Percentiles rank a stretch among this genome's conserved stretches.
Conservation (phyloP, 1,139 yeast species). For the Zhuliangozyma parablackwelliae region DNA sequence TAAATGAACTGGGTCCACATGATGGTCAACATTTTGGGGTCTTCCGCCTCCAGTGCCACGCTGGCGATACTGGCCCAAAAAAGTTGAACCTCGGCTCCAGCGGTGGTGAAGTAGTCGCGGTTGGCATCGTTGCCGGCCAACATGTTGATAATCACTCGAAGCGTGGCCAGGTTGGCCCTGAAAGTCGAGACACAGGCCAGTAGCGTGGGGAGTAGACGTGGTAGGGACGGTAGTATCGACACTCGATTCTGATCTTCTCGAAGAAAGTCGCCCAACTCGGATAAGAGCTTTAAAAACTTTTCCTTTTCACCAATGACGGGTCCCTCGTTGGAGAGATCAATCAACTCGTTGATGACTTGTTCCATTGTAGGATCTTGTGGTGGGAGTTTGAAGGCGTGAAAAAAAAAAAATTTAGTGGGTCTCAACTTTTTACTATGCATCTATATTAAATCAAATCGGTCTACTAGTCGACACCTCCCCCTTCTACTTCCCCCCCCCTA, state of each 20-base stretch:
- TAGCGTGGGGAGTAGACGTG: slow-evolving; percentile 7
- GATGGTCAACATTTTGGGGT: slow-evolving; percentile 7
- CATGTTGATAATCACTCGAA: slow-evolving; percentile 31
- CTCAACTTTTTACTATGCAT: too few species aligned
- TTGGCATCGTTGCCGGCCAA: slow-evolving; percentile 36
- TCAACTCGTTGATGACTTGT: too few species aligned
- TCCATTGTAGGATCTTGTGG: too few species aligned
- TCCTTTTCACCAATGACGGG: too few species aligned
- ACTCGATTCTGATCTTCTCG: slow-evolving; percentile 23
- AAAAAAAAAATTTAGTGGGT: too few species aligned
- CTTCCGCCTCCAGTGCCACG: too few species aligned
- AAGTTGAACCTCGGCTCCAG: slow-evolving; percentile 8
- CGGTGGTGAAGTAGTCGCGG: slow-evolving; percentile 17
- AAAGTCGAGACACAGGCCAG: slow-evolving; percentile 5
- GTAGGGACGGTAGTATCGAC: slow-evolving; percentile 9
- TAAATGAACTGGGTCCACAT: slow-evolving; percentile 34
- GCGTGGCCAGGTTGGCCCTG: slow-evolving; percentile 12
- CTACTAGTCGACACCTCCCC: too few species aligned
- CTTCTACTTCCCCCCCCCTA: too few species aligned
- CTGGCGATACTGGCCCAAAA: slow-evolving; percentile 19
- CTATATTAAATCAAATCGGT: too few species aligned
- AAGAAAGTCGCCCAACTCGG: slow-evolving; percentile 23
- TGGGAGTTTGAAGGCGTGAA: too few species aligned
- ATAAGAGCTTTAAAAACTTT: slow-evolving; percentile 5
- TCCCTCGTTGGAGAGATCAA: too few species aligned